Percentiles rank a stretch among this genome's conserved stretches.
phyloP scores from a whole-genome alignment of 2,329 filamentous ascomycete genomes.

The Cladosporium phlei region DNA sequence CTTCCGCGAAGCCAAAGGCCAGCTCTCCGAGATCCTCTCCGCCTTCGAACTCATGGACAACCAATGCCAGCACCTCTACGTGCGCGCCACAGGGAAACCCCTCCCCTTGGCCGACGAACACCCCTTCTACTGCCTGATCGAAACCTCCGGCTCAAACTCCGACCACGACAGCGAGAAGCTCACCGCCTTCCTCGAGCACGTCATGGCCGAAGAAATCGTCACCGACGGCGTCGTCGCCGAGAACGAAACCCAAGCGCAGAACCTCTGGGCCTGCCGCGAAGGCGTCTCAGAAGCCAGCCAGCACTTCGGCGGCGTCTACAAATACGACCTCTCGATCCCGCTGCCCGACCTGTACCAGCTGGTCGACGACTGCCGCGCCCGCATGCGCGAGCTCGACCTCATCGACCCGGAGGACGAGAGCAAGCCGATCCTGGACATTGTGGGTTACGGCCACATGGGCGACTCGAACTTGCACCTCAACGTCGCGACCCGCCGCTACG shows the following conservation, averaged over 20 bases:
- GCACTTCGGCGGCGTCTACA: constrained; percentile 93
- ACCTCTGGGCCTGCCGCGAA: constrained; percentile 89
- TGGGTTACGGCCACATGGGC: constrained; percentile 97
- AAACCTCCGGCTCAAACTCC: constrained; percentile 89
- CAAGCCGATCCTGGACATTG: constrained; percentile 78
- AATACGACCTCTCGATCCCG: constrained; percentile 96
- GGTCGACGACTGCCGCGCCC: constrained; percentile 76
- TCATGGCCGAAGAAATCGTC: constrained; percentile 84
- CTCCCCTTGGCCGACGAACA: constrained; percentile 76
- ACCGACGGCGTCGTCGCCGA: constrained; percentile 86
- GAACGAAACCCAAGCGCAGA: constrained; percentile 81
- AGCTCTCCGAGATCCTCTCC: constrained; percentile 90
- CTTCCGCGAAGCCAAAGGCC: constrained; percentile 81
- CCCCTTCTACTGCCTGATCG: constrained; percentile 93
- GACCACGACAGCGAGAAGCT: constrained; percentile 93
- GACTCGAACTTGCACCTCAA: constrained; percentile 95
- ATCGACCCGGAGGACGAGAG: constrained; percentile 66
- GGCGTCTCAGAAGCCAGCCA: constrained; percentile 84
- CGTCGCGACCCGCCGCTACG: constrained; percentile 74
- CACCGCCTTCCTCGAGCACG: constrained; percentile 80
- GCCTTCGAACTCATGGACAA: constrained; percentile 97
- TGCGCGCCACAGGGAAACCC: constrained; percentile 68
- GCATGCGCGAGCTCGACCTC: constrained; percentile 68
- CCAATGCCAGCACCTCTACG: constrained; percentile 72
- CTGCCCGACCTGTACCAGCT: constrained; percentile 80